These are phyloP conservation scores for Xylaria telfairii DNA, from an alignment of 495 filamentous ascomycete genomes.

Conservation along the genomic window DNA sequence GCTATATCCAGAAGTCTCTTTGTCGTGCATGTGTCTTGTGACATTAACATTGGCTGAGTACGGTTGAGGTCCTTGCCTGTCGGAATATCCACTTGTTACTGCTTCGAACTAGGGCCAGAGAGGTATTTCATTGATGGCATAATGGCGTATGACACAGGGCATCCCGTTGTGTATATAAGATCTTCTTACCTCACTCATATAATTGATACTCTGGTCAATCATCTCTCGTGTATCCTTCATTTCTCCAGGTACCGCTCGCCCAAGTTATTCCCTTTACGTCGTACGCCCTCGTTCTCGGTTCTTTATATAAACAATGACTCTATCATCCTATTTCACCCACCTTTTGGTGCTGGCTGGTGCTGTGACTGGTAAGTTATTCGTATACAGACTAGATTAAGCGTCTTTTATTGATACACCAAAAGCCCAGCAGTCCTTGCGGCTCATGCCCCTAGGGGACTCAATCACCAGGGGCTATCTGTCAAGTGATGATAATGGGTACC, in stretches of 20 bases:
- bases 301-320: not conserved
- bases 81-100: not conserved
- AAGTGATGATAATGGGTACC: not conserved
- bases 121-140: not conserved
- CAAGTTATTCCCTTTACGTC: too few relatives aligned
- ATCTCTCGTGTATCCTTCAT: too few relatives aligned
- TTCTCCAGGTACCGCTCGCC: too few relatives aligned
- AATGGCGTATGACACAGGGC: not conserved
- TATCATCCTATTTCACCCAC: not conserved
- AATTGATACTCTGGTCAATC: not conserved
- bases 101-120: not conserved
- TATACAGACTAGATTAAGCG: not conserved
- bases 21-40: too few relatives aligned
- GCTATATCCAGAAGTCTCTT: too few relatives aligned
- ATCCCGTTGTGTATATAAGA: not conserved
- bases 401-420: not conserved
- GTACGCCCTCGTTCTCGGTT: not conserved
- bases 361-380: not conserved
- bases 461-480: not conserved
- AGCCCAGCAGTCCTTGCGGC: not conserved
- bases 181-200: not conserved
- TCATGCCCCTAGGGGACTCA: not conserved
- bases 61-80: not conserved
- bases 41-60: not conserved
- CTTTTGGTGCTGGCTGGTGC: not conserved